phyloP scores from a whole-genome alignment of 73 alveolate genomes.

The Paraurostyla sp. region DNA sequence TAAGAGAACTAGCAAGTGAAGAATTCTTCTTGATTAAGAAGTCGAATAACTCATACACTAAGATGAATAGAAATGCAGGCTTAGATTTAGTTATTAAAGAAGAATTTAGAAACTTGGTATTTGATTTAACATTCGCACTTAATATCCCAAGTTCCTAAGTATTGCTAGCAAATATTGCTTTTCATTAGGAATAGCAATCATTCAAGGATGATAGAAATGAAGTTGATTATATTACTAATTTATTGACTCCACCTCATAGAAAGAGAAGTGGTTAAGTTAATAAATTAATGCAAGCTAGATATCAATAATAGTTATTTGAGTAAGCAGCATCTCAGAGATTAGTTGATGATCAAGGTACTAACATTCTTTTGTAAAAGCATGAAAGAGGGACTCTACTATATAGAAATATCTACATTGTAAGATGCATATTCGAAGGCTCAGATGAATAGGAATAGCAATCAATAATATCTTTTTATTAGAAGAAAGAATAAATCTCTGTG shows the following conservation, averaged over 20 bases:
- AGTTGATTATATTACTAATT: not conserved
- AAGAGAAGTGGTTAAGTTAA: not conserved
- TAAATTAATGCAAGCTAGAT: not conserved
- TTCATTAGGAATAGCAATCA: not conserved
- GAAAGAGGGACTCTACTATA: conserved; percentile 53
- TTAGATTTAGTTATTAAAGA: not conserved
- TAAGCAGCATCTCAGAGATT: not conserved
- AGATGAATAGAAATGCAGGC: conserved; percentile 24
- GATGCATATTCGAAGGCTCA: conserved; percentile 50
- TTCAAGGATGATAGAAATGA: too few relatives aligned
- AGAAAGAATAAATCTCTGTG: conserved; percentile 36
- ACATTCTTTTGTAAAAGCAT: conserved; percentile 5
- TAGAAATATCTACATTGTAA: conserved; percentile 53
- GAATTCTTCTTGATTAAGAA: conserved; percentile 51
- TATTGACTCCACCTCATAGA: not conserved
- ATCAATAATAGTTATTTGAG: too few relatives aligned
- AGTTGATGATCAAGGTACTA: not conserved
- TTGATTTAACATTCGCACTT: conserved; percentile 20
- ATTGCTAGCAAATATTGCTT: conserved; percentile 10
- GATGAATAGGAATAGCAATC: conserved; percentile 41
- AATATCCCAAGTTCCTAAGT: conserved; percentile 14
- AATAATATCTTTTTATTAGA: conserved; percentile 43
- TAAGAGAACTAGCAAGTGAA: conserved; percentile 22
- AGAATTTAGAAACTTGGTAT: conserved; percentile 15
- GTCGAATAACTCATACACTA: not conserved